Conservation (phyloP, 2,329 filamentous ascomycete genomes). For the Mollisiaceae sp. region DNA sequence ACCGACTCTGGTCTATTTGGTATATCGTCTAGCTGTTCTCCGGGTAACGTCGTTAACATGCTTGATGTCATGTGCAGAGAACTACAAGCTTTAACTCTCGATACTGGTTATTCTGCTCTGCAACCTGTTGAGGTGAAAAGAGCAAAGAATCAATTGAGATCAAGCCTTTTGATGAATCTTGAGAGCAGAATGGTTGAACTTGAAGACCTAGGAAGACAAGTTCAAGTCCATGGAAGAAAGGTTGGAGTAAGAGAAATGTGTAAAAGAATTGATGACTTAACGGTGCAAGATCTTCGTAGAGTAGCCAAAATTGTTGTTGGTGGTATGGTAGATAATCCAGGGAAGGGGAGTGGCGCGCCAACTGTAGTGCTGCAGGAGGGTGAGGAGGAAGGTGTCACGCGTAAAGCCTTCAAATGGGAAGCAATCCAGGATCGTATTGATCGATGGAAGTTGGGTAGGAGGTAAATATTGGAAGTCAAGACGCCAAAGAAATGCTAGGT, state of each 20-base stretch:
- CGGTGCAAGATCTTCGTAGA: constrained; percentile 77
- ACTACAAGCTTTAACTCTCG: constrained; percentile 76
- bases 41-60: constrained; percentile 79
- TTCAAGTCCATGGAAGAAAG: constrained; percentile 95
- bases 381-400: constrained; percentile 67
- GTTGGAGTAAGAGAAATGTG: constrained; percentile 95
- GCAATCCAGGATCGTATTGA: constrained; percentile 88
- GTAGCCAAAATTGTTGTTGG: constrained; percentile 81
- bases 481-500: neutral
- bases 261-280: constrained; percentile 79
- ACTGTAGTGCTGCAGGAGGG: constrained; percentile 96
- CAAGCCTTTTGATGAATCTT: constrained; percentile 92
- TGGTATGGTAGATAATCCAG: constrained; percentile 75
- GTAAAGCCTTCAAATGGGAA: constrained; percentile 77
- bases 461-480: constrained; percentile 43
- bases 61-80: constrained; percentile 95
- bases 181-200: constrained; percentile 97
- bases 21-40: constrained; percentile 85
- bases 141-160: constrained; percentile 95
- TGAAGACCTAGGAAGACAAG: constrained; percentile 91
- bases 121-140: constrained; percentile 80
- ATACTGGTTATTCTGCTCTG: constrained; percentile 75
- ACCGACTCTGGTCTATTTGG: constrained; percentile 95
- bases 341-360: constrained; percentile 81
- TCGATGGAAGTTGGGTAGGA: constrained; percentile 78